These are phyloP conservation scores for Penicillium sp. DNA, from an alignment of 2,329 filamentous ascomycete genomes.

Conservation along the genomic window DNA sequence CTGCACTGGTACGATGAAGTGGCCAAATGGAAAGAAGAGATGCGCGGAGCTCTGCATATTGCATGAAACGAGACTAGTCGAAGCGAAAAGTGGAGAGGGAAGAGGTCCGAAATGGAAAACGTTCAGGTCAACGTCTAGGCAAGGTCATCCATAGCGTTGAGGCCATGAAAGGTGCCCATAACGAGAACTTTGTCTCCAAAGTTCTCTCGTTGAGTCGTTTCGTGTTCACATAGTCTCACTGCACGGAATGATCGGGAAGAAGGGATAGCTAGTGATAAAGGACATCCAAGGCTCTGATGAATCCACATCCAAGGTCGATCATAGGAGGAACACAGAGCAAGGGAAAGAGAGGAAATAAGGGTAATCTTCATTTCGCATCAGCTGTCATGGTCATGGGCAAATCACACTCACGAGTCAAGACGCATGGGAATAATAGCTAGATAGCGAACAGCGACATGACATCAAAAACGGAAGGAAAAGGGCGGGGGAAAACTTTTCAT, in stretches of 20 bases:
- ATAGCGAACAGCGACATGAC: conserved; percentile 29
- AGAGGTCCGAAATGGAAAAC: background rate
- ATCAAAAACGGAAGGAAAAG: conserved; percentile 23
- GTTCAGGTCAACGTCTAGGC: conserved; percentile 1
- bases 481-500: conserved; percentile 38
- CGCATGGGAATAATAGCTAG: conserved; percentile 38
- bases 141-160: conserved; percentile 10
- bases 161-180: conserved; percentile 11
- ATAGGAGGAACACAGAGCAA: conserved; percentile 7
- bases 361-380: conserved; percentile 36
- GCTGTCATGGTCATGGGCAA: conserved; percentile 39
- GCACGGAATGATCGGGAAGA: background rate
- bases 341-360: conserved; percentile 13
- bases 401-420: conserved; percentile 36
- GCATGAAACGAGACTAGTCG: conserved; percentile 8
- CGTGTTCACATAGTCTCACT: conserved; percentile 17
- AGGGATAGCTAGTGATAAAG: background rate
- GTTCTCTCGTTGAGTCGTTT: conserved; percentile 9
- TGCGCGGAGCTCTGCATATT: conserved; percentile 5
- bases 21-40: background rate
- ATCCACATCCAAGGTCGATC: conserved; percentile 13
- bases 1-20: background rate
- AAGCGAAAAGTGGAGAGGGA: conserved; percentile 2
- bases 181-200: conserved; percentile 17
- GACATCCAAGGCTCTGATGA: background rate